Evolutionary conservation across 495 filamentous ascomycete species (phyloP).

Genomic region (Penicillium fimorum): DNA sequence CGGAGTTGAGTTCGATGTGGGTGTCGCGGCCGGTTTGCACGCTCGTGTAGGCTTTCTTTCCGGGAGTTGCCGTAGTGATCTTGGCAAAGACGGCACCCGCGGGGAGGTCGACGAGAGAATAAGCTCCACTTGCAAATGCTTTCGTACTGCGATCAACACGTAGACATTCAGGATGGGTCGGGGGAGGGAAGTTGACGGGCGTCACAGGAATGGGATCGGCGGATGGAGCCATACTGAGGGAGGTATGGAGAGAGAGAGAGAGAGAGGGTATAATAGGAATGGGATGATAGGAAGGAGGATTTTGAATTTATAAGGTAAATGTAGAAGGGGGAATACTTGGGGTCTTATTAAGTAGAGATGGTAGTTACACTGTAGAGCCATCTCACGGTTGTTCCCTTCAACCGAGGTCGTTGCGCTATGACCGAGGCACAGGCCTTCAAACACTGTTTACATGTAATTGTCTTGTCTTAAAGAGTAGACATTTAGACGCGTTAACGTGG

Average conservation of each 20-base stretch:
- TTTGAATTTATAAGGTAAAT: not conserved
- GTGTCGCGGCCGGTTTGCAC: slow-evolving; percentile 61
- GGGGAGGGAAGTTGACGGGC: slow-evolving; percentile 17
- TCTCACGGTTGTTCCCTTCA: slow-evolving; percentile 14
- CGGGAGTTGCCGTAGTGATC: slow-evolving; percentile 53
- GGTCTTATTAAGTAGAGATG: not conserved
- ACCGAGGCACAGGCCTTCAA: slow-evolving; percentile 7
- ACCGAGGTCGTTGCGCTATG: slow-evolving; percentile 15
- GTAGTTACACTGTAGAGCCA: not conserved
- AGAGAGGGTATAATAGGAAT: not conserved
- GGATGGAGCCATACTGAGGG: slow-evolving; percentile 22
- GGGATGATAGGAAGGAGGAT: not conserved
- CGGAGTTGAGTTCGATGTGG: slow-evolving; percentile 73
- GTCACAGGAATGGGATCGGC: slow-evolving; percentile 18
- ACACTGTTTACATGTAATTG: not conserved
- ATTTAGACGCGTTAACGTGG: not conserved
- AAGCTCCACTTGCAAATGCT: slow-evolving; percentile 59
- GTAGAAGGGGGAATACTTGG: not conserved
- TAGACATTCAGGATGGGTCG: slow-evolving; percentile 39
- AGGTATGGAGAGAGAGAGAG: not conserved
- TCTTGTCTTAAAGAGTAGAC: not conserved
- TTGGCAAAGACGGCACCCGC: slow-evolving; percentile 59
- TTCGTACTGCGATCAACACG: slow-evolving; percentile 38
- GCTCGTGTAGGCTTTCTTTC: slow-evolving; percentile 63
- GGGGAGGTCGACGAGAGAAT: slow-evolving; percentile 59